phyloP scores from a whole-genome alignment of 139 green algal genomes.

The Tetradesmus lagerheimii region DNA sequence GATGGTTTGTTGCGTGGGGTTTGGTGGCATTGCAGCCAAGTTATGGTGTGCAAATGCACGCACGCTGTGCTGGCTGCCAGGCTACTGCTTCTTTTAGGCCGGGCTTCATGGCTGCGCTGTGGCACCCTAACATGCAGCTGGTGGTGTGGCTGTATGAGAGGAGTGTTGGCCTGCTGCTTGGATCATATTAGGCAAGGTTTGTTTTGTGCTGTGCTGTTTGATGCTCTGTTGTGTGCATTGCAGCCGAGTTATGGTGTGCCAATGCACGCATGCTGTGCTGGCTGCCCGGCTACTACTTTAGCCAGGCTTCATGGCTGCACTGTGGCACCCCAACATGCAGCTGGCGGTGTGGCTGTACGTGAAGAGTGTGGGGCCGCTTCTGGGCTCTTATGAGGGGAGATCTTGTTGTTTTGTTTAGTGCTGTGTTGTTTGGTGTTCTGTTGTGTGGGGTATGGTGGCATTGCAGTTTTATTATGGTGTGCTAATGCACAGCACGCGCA shows the following conservation, averaged over 20 bases:
- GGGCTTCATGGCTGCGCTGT: slow-evolving; percentile 59
- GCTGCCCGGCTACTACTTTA: slow-evolving; percentile 63
- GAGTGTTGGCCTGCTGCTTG: slow-evolving; percentile 46
- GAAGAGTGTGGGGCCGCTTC: slow-evolving; percentile 39
- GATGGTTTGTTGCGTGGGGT: too few relatives aligned
- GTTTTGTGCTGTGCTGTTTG: too few relatives aligned
- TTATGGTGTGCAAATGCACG: too few relatives aligned
- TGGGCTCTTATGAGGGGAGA: neutral
- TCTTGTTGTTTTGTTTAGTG: too few relatives aligned
- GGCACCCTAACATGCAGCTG: slow-evolving; percentile 58
- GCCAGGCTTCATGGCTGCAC: slow-evolving; percentile 56
- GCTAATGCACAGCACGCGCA: too few relatives aligned
- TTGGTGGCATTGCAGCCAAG: too few relatives aligned
- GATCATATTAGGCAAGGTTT: neutral
- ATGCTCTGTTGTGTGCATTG: too few relatives aligned
- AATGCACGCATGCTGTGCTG: slow-evolving; percentile 33
- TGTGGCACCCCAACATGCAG: slow-evolving; percentile 63
- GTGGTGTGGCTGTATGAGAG: slow-evolving; percentile 58
- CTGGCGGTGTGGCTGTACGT: slow-evolving; percentile 59
- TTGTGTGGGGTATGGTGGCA: too few relatives aligned
- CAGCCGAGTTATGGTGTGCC: too few relatives aligned
- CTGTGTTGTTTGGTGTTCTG: too few relatives aligned
- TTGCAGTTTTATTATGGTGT: too few relatives aligned
- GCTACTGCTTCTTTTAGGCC: slow-evolving; percentile 64
- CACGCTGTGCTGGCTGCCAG: slow-evolving; percentile 49